Base-by-base conservation (phyloP, 139 green algal species). In the Limnomonas spitsbergensis region DNA sequence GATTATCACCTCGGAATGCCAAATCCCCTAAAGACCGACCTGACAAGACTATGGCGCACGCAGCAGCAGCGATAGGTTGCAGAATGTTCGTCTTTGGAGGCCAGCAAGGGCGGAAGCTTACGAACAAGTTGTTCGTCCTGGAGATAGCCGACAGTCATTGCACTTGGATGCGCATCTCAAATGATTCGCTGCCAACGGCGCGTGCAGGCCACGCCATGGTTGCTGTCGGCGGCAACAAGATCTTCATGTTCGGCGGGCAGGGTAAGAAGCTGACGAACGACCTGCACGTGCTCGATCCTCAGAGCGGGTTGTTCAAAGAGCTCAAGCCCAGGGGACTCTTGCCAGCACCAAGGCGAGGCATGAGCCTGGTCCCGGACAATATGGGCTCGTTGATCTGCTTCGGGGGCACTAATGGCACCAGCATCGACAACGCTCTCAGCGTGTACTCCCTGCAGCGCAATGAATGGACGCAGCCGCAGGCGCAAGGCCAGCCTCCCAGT, bases 161-260 rank as follows among this genome's bases (percentile, higher is more conserved):
- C 20, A 78, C 67, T 1, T 90, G 85, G 85, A 52, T 31, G 3
- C 75, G 78, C 0, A 37, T 52, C 7, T 61, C 72, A 32, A 26
- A 32, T 1, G 77, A 81, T 52, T 42, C 42, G 1, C 68, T 75
- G 3, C 82, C 78, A 2, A 38, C 69, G 26, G 69, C 78, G 0
- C 75, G 78, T 31, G 75, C 78, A 2, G 82, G 78, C 4, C 78
- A 83, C 37, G 34, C 67, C 2, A 86, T 86, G 82, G 78, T 76
- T 1, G 74, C 73, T 3, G 77, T 82, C 37, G n/a, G n/a, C n/a
- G 81, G 76, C 52, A 68, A 9, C 35, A 32, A 71, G 9, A 75
- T 85, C 3, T 88, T 81, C 76, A 26, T 90, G 42, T 88, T 90
- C 40, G 86, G 86, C 1, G 86, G 86, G 4, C 86, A 90, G 68